Evolutionary conservation across 805 yeast species (phyloP).

Genomic region (Kuraishia piskuri): DNA sequence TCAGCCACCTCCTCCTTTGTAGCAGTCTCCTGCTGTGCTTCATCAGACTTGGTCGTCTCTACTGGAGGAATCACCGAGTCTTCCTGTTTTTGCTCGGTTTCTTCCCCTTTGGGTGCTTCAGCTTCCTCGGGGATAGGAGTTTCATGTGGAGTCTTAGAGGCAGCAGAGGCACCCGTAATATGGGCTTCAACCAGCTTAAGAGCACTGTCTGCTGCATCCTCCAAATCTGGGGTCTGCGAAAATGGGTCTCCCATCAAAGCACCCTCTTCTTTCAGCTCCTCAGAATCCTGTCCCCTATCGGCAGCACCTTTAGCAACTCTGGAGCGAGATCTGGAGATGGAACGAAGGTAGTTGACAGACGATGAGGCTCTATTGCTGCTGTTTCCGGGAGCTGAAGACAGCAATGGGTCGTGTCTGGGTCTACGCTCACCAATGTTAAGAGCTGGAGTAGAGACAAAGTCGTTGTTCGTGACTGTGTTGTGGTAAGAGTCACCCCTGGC

Average conservation of each 20-base stretch:
- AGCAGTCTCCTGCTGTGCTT: conserved; percentile 1
- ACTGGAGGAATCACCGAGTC: not conserved
- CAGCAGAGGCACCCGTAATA: not conserved
- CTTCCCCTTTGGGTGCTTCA: not conserved
- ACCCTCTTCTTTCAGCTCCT: conserved; percentile 48
- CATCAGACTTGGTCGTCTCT: not conserved
- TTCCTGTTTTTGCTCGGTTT: not conserved
- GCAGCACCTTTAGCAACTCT: conserved; percentile 29
- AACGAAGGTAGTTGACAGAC: conserved; percentile 49
- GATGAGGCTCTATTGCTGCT: conserved; percentile 20
- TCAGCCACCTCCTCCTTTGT: conserved; percentile 16
- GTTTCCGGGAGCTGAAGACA: conserved; percentile 8
- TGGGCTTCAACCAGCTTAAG: conserved; percentile 20
- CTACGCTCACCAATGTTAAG: conserved; percentile 31
- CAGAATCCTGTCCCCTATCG: conserved; percentile 12
- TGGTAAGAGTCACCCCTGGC: conserved; percentile 77
- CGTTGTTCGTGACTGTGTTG: conserved; percentile 39
- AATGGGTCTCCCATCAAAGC: conserved; percentile 47
- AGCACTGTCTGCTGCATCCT: conserved; percentile 40
- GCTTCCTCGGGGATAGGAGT: conserved; percentile 2
- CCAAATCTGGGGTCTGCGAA: conserved; percentile 37
- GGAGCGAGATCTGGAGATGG: conserved; percentile 58
- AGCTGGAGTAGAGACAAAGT: conserved; percentile 21
- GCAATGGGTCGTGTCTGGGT: conserved; percentile 27
- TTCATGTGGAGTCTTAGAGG: not conserved